Base-by-base conservation (phyloP, 768 basidiomycete genomes). In the Lyophyllum shimeji region DNA sequence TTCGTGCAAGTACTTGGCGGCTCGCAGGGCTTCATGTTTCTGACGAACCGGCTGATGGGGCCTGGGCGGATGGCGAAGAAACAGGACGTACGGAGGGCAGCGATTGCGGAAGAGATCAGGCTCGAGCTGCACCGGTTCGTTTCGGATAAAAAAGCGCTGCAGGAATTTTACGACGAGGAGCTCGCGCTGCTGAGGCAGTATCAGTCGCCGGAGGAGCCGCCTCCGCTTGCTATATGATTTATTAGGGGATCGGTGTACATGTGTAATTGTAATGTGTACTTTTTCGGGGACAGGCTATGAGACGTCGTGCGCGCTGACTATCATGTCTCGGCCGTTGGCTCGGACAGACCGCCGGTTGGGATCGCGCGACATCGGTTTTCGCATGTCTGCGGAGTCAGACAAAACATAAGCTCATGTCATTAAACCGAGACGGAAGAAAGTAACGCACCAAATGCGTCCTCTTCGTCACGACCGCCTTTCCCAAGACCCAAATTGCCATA, bases 1-100 rank as follows among this genome's bases (percentile, higher is more conserved):
- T 93, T 98, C 65, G 85, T 94, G 8, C 94, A 97, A 67, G 87
- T 96, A 55, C 65, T 95, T 4, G 91, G 89, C 1, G 91, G 86
- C 1, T 69, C 78, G 3, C 78, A 87, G 52, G 94, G 95, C 0
- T 95, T 94, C 70, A 71, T 93, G 56, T 96, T 95, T 77, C 76
- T 94, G 62, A 95, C 90, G 52, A 98, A 98, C 68, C 78, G 94
- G 21, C 74, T 95, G 55, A 89, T 92, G 78, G 86, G 82, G 2
- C 80, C 86, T 12, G 85, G 87, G 46, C 75, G 87, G 55, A 78
- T 86, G 74, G 84, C 77, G 60, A 83, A 82, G 60, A 80, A 72
- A 60, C 85, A 84, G 62, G 82, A 80, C 12, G 74, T 80, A 57
- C 75, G 75, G 55, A 83, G 84, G 20, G 76, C 82, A 18, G 79